Base-by-base conservation (phyloP, 305 asterid species). In the Solanum hybrid region DNA sequence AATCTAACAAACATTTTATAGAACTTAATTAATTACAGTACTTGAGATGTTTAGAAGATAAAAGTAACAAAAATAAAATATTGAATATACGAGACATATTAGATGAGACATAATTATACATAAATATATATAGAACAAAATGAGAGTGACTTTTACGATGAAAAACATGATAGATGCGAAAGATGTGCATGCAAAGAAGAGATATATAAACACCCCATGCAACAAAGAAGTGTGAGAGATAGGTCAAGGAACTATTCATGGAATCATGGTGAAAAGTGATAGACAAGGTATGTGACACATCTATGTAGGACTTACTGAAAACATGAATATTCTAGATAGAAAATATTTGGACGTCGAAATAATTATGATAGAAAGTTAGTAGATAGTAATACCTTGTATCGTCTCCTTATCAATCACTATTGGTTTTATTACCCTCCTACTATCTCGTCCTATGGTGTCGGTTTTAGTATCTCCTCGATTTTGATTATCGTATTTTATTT, bases 161-260 rank as follows among this genome's bases (percentile, higher is more conserved):
- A 51, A 51, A 51, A 51, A 51, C n/a, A 2, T 51, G n/a, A 51
- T 1, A 51, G 0, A 7, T 3, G 0, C 10, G 0, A 51, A 3
- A 51, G 2, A 51, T 32, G 4, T 16, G 64, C 10, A 16, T 6
- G 1, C 0, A 7, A 51, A 56, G 11, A 56, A 9, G 24, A 56
- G 11, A 7, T 56, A 7, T 0, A 56, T 3, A 56, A 14, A 46
- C 64, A 5, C 22, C 22, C 0, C 66, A 51, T 51, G n/a, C n/a
- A 64, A 22, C 5, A 7, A n/a, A 3, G 0, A 66, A 1, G 7
- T 0, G 0, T 66, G 31, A n/a, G 16, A 66, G 27, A 46, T n/a
- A 9, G 29, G 5, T 4, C 5, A n/a, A 1, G 27, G 6, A 22
- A 51, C 1, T 17, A 20, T 56, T 56, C 66, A 17, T 7, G 22